Evolutionary conservation across 148 eudicot species (phyloP).

Genomic region (Suaeda aralocaspica): DNA sequence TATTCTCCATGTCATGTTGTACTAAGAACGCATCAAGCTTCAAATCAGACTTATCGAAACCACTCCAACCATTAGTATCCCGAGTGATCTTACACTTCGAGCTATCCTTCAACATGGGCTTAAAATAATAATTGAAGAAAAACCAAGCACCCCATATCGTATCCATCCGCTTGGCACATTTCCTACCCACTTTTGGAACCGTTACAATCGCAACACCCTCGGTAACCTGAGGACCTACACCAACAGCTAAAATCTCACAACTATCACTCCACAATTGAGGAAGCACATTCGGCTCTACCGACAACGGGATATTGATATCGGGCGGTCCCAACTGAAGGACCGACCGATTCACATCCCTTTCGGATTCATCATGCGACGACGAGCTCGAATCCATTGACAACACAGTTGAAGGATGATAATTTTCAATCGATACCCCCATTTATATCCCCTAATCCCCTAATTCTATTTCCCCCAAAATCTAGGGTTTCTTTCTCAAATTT

Average conservation of each 20-base stretch:
- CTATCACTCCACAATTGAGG: constrained; percentile 50
- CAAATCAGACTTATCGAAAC: constrained; percentile 69
- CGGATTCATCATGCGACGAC: constrained; percentile 53
- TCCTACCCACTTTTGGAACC: constrained; percentile 49
- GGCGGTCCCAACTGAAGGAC: constrained; percentile 57
- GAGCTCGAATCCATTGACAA: constrained; percentile 75
- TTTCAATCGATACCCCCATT: constrained; percentile 69
- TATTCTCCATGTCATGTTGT: constrained; percentile 92
- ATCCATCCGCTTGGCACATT: constrained; percentile 68
- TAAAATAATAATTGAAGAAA: constrained; percentile 80
- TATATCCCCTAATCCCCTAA: no score
- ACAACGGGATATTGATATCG: constrained; percentile 71
- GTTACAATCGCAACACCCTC: constrained; percentile 46
- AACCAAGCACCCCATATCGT: constrained; percentile 93
- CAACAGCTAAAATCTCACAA: constrained; percentile 68
- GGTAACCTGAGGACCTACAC: constrained; percentile 54
- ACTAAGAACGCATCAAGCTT: constrained; percentile 69
- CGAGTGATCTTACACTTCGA: constrained; percentile 42
- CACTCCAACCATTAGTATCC: constrained; percentile 61
- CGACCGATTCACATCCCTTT: constrained; percentile 52
- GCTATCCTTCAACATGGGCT: constrained; percentile 62
- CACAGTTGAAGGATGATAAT: constrained; percentile 63
- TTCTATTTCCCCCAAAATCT: no score
- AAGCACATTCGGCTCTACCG: constrained; percentile 62
- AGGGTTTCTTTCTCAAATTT: no score